Conservation (phyloP, 768 basidiomycete species). For the Rickenella mellea region DNA sequence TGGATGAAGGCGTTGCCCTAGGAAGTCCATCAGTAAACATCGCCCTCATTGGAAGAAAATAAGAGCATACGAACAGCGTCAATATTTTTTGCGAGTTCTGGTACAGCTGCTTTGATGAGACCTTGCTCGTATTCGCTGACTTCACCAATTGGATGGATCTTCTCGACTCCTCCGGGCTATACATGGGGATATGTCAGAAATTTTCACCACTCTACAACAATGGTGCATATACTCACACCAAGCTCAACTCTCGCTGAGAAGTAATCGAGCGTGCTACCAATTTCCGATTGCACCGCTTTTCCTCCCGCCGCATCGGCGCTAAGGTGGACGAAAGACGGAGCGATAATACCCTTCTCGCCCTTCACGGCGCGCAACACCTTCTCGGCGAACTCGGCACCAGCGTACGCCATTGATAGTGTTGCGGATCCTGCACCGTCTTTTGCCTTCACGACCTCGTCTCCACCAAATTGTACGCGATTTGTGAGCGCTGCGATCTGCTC, state of each 20-base stretch:
- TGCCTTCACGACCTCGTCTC: conserved; percentile 97
- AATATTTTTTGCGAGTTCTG: conserved; percentile 71
- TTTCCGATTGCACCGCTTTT: conserved; percentile 66
- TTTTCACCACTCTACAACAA: background rate
- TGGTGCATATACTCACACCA: conserved; percentile 42
- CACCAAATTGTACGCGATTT: conserved; percentile 89
- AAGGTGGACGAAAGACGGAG: conserved; percentile 79
- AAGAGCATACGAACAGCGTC: no score
- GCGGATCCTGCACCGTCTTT: conserved; percentile 92
- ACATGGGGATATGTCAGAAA: conserved; percentile 5
- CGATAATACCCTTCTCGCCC: conserved; percentile 81
- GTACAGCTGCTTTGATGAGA: conserved; percentile 74
- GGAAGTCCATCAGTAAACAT: no score
- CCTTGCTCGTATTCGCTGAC: conserved; percentile 61
- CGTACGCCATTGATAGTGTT: conserved; percentile 94
- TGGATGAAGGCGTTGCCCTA: no score
- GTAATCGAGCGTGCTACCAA: conserved; percentile 70
- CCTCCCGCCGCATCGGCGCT: conserved; percentile 62
- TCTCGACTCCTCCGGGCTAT: conserved; percentile 74
- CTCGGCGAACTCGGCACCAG: conserved; percentile 81
- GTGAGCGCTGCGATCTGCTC: conserved; percentile 50
- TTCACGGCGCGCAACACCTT: conserved; percentile 78
- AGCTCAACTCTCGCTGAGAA: conserved; percentile 88
- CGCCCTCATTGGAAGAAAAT: no score
- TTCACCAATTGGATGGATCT: conserved; percentile 72